phyloP scores from a whole-genome alignment of 1,284 basidiomycete species.

The Tilletia horrida region DNA sequence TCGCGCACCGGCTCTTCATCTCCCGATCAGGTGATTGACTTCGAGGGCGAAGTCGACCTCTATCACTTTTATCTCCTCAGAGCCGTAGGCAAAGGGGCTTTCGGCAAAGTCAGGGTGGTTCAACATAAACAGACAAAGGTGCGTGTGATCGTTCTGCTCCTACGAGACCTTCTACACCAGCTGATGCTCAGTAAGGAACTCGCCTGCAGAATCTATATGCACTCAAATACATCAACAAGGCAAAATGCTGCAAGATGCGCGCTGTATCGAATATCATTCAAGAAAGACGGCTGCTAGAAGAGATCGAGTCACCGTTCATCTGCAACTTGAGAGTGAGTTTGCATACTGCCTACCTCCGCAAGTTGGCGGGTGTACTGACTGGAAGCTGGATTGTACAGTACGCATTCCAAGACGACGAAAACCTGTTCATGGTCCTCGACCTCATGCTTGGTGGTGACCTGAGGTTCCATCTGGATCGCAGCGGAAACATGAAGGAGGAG shows the following conservation, averaged over 20 bases:
- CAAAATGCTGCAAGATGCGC: constrained; percentile 94
- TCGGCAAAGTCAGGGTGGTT: constrained; percentile 97
- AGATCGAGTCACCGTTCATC: constrained; percentile 92
- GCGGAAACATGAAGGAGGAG: constrained; percentile 71
- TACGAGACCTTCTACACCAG: background rate
- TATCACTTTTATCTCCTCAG: constrained; percentile 93
- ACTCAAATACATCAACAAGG: constrained; percentile 98
- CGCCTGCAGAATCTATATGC: constrained; percentile 67
- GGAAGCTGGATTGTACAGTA: constrained; percentile 58
- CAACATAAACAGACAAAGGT: constrained; percentile 96
- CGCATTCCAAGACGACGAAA: constrained; percentile 96
- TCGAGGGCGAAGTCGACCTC: constrained; percentile 92
- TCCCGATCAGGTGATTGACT: constrained; percentile 85
- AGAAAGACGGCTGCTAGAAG: constrained; percentile 57
- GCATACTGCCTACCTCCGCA: background rate
- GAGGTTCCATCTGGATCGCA: constrained; percentile 84
- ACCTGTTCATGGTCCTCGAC: constrained; percentile 95
- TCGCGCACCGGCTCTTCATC: background rate
- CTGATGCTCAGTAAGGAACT: background rate
- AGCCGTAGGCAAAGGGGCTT: constrained; percentile 94
- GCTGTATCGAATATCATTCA: constrained; percentile 95
- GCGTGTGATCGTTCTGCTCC: background rate
- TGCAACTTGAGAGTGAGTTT: constrained; percentile 70
- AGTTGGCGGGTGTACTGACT: background rate
- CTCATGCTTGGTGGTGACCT: constrained; percentile 94